A percentile compares a stretch with the other conserved stretches of the same genome.
Evolutionary conservation across 2,329 filamentous ascomycete genomes (phyloP).

Genomic region (Cladobotryum mycophilum): DNA sequence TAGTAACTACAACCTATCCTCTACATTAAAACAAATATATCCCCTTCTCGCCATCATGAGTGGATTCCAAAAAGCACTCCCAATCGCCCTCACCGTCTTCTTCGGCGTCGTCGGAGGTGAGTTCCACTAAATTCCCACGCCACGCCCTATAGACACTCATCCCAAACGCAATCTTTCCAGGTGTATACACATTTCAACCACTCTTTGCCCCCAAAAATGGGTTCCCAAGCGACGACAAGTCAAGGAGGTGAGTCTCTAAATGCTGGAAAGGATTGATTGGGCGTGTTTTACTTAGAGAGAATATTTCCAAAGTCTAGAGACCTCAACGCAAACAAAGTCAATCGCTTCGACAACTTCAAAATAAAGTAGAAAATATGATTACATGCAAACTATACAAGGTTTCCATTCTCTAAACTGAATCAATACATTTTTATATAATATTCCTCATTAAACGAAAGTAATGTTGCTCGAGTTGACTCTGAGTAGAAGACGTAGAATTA

Average conservation of each 20-base stretch:
- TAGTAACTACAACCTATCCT: too few relatives aligned
- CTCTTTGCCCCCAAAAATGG: constrained; percentile 22
- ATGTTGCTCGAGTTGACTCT: too few relatives aligned
- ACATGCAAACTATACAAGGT: neutral
- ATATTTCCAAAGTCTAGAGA: neutral
- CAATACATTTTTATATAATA: too few relatives aligned
- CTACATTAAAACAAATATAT: too few relatives aligned
- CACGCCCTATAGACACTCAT: too few relatives aligned
- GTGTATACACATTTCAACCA: constrained; percentile 33
- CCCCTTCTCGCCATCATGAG: constrained; percentile 20
- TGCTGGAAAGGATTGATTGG: neutral
- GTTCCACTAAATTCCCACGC: neutral
- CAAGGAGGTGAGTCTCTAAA: constrained; percentile 11
- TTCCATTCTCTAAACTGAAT: neutral
- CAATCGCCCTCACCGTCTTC: constrained; percentile 30
- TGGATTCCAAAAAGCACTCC: constrained; percentile 29
- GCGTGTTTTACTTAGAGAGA: neutral
- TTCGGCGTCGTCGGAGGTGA: constrained; percentile 32
- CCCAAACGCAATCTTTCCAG: constrained; percentile 13
- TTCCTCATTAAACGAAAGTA: too few relatives aligned
- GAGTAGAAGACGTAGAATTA: too few relatives aligned
- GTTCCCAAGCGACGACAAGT: constrained; percentile 7
- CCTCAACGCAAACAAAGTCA: neutral
- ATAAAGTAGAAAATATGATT: neutral
- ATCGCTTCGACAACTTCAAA: neutral